Percentiles rank a stretch among this genome's conserved stretches.
Conservation (phyloP, 345 rosid species). For the Aethionema arabicum region DNA sequence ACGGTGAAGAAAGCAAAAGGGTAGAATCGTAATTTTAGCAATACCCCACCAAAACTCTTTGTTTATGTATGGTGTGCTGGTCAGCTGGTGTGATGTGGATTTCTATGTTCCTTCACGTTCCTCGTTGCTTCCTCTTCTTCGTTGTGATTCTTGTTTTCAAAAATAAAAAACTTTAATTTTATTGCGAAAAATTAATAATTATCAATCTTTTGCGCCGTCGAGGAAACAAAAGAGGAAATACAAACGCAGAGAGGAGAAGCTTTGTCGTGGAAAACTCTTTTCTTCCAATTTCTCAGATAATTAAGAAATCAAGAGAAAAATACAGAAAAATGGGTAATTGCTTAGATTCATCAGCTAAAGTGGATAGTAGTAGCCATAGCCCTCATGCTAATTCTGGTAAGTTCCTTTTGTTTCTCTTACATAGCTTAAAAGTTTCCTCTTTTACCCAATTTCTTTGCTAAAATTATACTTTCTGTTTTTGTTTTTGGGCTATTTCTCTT, state of each 20-base stretch:
- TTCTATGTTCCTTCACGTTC: slow-evolving; percentile 32
- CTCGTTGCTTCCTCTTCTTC: slow-evolving; percentile 7
- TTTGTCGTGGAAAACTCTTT: neutral
- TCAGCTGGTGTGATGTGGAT: slow-evolving; percentile 26
- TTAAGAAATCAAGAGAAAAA: neutral
- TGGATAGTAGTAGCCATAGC: slow-evolving; percentile 49
- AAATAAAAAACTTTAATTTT: neutral
- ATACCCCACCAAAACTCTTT: slow-evolving; percentile 27
- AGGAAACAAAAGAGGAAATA: neutral
- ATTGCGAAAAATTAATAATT: neutral
- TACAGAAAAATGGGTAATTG: slow-evolving; percentile 65
- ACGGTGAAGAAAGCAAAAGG: slow-evolving; percentile 20
- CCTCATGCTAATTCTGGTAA: slow-evolving; percentile 64
- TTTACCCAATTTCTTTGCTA: neutral
- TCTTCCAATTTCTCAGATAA: slow-evolving; percentile 16
- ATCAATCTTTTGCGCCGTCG: neutral
- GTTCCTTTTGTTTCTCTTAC: neutral
- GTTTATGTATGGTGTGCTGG: slow-evolving; percentile 17
- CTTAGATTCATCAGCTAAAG: slow-evolving; percentile 64
- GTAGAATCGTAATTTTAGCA: neutral
- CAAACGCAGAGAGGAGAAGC: neutral
- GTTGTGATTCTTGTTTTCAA: slow-evolving; percentile 5
- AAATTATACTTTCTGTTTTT: slow-evolving; percentile 5
- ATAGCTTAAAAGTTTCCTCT: slow-evolving; percentile 1
- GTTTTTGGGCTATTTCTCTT: slow-evolving; percentile 1